A percentile compares a stretch with the other conserved stretches of the same genome.
These are phyloP conservation scores for Sclerotinia trifoliorum DNA, from an alignment of 2,329 filamentous ascomycete species.

Conservation along the genomic window DNA sequence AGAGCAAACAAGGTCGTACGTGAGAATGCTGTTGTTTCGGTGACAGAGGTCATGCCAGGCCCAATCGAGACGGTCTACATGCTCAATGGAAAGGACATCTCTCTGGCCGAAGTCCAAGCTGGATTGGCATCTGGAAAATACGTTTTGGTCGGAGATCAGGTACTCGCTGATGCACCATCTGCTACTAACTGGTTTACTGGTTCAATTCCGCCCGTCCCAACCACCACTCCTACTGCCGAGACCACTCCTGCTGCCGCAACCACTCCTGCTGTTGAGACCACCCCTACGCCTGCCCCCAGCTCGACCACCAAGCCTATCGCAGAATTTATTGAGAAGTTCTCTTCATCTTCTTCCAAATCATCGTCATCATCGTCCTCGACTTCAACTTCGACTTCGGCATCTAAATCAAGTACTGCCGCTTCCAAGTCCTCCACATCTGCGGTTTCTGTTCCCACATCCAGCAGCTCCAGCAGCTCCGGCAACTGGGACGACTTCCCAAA, in stretches of 20 bases:
- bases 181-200: constrained; percentile 39
- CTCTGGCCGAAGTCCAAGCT: constrained; percentile 62
- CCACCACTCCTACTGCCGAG: constrained; percentile 18
- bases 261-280: constrained; percentile 37
- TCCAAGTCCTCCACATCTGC: constrained; percentile 3
- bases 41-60: constrained; percentile 50
- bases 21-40: constrained; percentile 43
- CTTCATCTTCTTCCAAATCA: constrained; percentile 20
- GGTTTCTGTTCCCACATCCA: constrained; percentile 30
- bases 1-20: constrained; percentile 53
- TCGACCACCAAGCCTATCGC: constrained; percentile 15
- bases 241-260: constrained; percentile 38
- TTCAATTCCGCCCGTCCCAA: constrained; percentile 39
- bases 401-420: constrained; percentile 32
- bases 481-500: constrained; percentile 71
- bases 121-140: constrained; percentile 72
- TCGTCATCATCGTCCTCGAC: constrained; percentile 34
- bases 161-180: constrained; percentile 49
- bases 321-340: not conserved
- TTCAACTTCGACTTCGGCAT: not conserved
- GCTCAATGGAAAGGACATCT: constrained; percentile 61
- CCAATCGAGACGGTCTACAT: constrained; percentile 70
- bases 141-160: constrained; percentile 58
- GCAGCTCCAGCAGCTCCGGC: constrained; percentile 45
- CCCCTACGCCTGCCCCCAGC: constrained; percentile 25